Percentiles rank a stretch among this genome's conserved stretches.
Conservation (phyloP, 192 early-diverging fungal species). For the Diversispora epigaea region DNA sequence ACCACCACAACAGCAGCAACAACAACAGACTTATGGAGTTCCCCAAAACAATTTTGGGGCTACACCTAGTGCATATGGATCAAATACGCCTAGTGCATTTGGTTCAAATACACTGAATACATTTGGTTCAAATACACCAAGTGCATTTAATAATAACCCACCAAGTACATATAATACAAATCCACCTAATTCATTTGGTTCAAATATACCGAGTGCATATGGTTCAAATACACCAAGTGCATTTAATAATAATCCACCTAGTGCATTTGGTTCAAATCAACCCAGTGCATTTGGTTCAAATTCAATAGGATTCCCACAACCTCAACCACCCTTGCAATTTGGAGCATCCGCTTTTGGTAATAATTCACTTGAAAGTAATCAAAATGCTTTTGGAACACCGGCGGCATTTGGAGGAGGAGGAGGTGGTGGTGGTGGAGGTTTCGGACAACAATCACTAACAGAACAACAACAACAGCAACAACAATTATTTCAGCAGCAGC, state of each 20-base stretch:
- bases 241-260: no score
- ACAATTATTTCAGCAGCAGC: background rate
- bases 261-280: background rate
- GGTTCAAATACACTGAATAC: no score
- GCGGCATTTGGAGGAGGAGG: background rate
- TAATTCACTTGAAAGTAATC: background rate
- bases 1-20: background rate
- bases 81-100: background rate
- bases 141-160: no score
- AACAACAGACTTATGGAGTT: background rate
- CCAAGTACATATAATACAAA: no score
- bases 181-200: no score
- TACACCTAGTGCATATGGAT: background rate
- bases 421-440: background rate
- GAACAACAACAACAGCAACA: constrained; percentile 10
- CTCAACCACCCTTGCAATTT: background rate
- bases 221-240: no score
- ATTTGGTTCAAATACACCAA: no score
- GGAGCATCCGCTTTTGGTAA: background rate
- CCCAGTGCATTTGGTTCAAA: background rate
- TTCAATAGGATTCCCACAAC: background rate
- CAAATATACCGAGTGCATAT: no score
- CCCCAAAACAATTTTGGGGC: background rate
- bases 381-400: background rate
- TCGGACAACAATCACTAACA: background rate